Base-by-base conservation (phyloP, 148 eudicot genomes). In the Chenopodium suecicum region DNA sequence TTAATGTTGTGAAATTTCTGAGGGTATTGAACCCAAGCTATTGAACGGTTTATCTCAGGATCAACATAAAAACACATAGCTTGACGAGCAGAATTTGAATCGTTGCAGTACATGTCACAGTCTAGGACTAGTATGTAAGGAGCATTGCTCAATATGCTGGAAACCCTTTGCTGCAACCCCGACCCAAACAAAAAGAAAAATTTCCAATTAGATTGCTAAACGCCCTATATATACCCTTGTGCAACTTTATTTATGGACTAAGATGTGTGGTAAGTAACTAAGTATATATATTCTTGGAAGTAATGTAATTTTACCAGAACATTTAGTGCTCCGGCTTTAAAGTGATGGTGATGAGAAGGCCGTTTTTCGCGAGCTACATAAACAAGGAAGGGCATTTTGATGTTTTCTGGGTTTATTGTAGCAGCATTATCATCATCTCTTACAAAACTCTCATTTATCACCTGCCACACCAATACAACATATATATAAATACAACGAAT, bases 251-350 rank as follows among this genome's bases (percentile, higher is more conserved):
- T 34, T 34, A 34, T 3, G 3, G 37, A 4, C 37, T 34, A 34
- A 34, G 37, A 34, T 34, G 37, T 34, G n/a, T 3, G 20, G 5
- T 12, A 12, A 3, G 20, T 56, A 27, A 27, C 29, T 27, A 0
- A 27, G 29, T 27, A 27, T 27, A 4, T 12, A 17, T 56, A 11
- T 17, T 56, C 16, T 12, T 4, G 1, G 3, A 60, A 60, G 64
- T 60, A 60, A 6, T 17, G n/a, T 17, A n/a, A 13, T 50, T 34
- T 34, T 86, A 88, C 91, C 2, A 88, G 86, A 47, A 77, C 82
- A 70, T 88, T 88, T 31, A 88, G 81, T n/a, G 91, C 89, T 78
- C 91, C 91, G 16, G 91, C 89, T 74, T 88, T 88, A 83, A 84
- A 89, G 75, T 83, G 77, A 34, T 84, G 89, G 20, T 78, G 82